These are phyloP conservation scores for Xylaria sp. DNA, from an alignment of 2,329 filamentous ascomycete genomes.

Conservation along the genomic window DNA sequence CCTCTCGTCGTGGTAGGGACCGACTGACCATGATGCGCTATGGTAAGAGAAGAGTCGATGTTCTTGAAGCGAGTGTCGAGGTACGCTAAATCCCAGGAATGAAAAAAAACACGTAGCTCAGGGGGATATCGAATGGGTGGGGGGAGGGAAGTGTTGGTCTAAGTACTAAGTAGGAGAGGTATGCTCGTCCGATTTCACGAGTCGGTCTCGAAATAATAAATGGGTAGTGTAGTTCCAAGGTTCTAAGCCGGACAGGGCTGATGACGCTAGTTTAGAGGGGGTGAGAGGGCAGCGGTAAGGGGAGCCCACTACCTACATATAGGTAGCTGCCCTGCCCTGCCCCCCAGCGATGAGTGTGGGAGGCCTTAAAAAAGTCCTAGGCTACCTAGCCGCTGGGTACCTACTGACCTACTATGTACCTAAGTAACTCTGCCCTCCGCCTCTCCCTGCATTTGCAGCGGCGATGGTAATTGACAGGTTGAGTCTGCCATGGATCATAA, in stretches of 20 bases:
- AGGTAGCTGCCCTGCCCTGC: neutral
- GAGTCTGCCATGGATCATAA: conserved; percentile 1
- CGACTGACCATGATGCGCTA: conserved; percentile 37
- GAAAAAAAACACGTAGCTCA: conserved; percentile 28
- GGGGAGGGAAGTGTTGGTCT: conserved; percentile 27
- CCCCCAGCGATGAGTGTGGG: neutral
- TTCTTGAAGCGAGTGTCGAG: conserved; percentile 27
- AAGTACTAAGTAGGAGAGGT: conserved; percentile 12
- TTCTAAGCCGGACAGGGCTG: conserved; percentile 32
- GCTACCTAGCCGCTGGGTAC: neutral
- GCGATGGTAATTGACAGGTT: too few species aligned
- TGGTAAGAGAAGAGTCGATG: neutral
- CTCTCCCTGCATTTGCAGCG: neutral
- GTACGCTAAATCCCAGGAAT: conserved; percentile 2
- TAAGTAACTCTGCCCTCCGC: too few species aligned
- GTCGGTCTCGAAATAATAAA: conserved; percentile 29
- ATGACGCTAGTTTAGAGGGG: conserved; percentile 30
- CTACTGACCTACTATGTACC: neutral
- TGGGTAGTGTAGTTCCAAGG: conserved; percentile 9
- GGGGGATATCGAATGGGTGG: conserved; percentile 24
- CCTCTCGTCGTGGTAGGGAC: neutral
- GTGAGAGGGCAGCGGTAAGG: conserved; percentile 13
- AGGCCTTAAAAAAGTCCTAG: conserved; percentile 11
- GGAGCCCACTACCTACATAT: neutral
- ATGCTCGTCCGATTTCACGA: conserved; percentile 28